A percentile compares a stretch with the other conserved stretches of the same genome.
Conservation (phyloP, 768 basidiomycete species). For the Rubroboletus satanas region DNA sequence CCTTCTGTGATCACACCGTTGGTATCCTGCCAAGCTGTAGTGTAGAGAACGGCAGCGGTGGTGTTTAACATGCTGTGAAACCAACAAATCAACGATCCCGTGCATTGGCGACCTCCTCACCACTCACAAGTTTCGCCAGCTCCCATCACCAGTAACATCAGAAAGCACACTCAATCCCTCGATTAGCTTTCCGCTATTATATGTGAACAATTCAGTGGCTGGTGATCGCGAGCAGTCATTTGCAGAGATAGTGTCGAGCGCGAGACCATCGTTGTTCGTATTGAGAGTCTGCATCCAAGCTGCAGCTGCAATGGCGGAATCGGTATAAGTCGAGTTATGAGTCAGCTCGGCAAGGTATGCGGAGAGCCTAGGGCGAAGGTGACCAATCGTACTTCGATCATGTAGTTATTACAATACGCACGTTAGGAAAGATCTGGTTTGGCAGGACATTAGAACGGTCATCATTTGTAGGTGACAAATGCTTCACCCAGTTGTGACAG, state of each 20-base stretch:
- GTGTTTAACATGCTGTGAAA: slow-evolving; percentile 35
- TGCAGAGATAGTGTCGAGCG: slow-evolving; percentile 46
- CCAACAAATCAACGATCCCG: neutral
- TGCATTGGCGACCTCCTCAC: neutral
- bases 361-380: slow-evolving; percentile 36
- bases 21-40: slow-evolving; percentile 42
- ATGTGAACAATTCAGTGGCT: slow-evolving; percentile 47
- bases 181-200: slow-evolving; percentile 52
- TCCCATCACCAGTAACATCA: slow-evolving; percentile 38
- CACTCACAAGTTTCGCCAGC: slow-evolving; percentile 42
- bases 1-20: slow-evolving; percentile 55
- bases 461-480: neutral
- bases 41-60: slow-evolving; percentile 41
- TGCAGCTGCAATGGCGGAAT: slow-evolving; percentile 45
- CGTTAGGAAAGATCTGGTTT: slow-evolving; percentile 39
- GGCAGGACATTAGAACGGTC: neutral
- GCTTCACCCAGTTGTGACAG: slow-evolving; percentile 47
- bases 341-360: slow-evolving; percentile 48
- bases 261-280: slow-evolving; percentile 38
- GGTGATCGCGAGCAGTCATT: slow-evolving; percentile 46
- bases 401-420: slow-evolving; percentile 14
- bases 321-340: slow-evolving; percentile 40
- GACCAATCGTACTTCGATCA: neutral
- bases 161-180: slow-evolving; percentile 48
- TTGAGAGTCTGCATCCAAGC: slow-evolving; percentile 48